Evolutionary conservation across 1,284 basidiomycete species (phyloP).

Genomic region (Coniferiporia sulphurascens): DNA sequence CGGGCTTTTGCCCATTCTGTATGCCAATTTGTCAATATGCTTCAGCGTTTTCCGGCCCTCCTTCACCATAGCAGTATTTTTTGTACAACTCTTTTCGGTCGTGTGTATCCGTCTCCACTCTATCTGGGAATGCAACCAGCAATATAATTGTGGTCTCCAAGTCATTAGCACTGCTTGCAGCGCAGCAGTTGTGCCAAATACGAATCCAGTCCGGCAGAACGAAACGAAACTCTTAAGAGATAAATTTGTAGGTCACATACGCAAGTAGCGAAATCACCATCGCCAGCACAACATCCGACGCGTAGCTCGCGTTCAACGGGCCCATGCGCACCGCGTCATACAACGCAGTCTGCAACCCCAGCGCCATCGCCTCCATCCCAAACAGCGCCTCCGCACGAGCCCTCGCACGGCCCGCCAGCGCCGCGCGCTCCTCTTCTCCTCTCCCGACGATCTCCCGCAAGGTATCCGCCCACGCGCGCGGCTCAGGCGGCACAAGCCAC

Average conservation of each 20-base stretch:
- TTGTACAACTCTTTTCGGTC: not conserved
- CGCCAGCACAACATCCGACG: constrained; percentile 9
- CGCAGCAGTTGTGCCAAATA: too few species aligned
- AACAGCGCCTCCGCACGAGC: constrained; percentile 55
- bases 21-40: not conserved
- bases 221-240: not conserved
- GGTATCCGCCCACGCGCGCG: constrained; percentile 65
- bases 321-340: constrained; percentile 39
- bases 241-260: constrained; percentile 7
- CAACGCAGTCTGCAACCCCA: constrained; percentile 57
- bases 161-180: not conserved
- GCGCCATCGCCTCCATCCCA: constrained; percentile 61
- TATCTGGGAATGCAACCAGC: not conserved
- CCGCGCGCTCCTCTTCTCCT: constrained; percentile 42
- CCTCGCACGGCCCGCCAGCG: constrained; percentile 51
- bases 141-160: not conserved
- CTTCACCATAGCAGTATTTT: not conserved
- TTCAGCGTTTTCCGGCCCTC: not conserved
- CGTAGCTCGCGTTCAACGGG: constrained; percentile 18
- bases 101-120: not conserved
- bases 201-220: not conserved
- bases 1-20: not conserved
- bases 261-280: constrained; percentile 11
- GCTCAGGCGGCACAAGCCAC: constrained; percentile 64
- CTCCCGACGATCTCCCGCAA: constrained; percentile 53